These are phyloP conservation scores for Candida xiaguanensis DNA, from an alignment of 805 yeast species.

Conservation along the genomic window DNA sequence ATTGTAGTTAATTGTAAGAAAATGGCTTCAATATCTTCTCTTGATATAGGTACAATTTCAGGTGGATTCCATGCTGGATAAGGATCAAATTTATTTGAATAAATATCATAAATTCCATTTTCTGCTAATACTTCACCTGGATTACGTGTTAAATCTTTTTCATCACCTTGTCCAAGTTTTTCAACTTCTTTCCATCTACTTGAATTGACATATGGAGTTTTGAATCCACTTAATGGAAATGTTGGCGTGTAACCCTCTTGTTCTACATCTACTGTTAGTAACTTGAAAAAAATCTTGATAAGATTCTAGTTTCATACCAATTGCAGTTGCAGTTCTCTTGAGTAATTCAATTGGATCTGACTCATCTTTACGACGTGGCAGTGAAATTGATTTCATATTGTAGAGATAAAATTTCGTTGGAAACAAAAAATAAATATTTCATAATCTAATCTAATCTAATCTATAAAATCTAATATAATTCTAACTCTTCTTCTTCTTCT, in stretches of 20 bases:
- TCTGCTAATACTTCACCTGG: slow-evolving; percentile 39
- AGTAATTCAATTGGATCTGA: slow-evolving; percentile 11
- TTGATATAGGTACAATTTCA: slow-evolving; percentile 44
- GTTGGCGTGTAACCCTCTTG: slow-evolving; percentile 11
- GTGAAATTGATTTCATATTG: slow-evolving; percentile 5
- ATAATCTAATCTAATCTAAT: not conserved
- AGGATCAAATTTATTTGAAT: slow-evolving; percentile 44
- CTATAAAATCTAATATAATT: not conserved
- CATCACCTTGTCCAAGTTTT: slow-evolving; percentile 26
- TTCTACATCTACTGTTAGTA: slow-evolving; percentile 9
- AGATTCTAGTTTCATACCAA: slow-evolving; percentile 14
- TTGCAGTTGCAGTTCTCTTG: slow-evolving; percentile 14
- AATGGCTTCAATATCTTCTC: slow-evolving; percentile 53
- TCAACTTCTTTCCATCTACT: slow-evolving; percentile 43
- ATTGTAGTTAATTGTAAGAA: slow-evolving; percentile 49
- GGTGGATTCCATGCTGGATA: slow-evolving; percentile 52
- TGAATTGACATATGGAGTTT: slow-evolving; percentile 41
- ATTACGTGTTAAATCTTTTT: slow-evolving; percentile 20
- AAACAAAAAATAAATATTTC: not conserved
- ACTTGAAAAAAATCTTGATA: not conserved
- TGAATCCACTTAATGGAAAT: slow-evolving; percentile 35
- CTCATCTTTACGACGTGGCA: slow-evolving; percentile 8
- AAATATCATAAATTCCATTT: slow-evolving; percentile 38
- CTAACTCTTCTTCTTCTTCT: slow-evolving; percentile 1
- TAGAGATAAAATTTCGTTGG: not conserved